Base-by-base conservation (phyloP, 257 asterid species). In the Solanum clarkiae region DNA sequence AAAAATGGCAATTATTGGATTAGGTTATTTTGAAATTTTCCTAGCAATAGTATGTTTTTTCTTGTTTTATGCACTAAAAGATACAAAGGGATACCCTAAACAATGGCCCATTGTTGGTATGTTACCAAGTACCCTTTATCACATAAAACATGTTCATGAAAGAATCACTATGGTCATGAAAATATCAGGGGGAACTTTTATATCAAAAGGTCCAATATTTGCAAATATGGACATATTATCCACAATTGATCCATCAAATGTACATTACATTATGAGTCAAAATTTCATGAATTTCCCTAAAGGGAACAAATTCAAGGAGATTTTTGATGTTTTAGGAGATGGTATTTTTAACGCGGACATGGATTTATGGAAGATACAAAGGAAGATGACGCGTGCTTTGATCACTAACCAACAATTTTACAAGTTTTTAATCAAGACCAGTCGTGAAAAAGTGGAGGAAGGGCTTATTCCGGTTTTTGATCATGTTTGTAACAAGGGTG, bases 291-390 rank as follows among this genome's bases (percentile, higher is more conserved):
- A 90, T 59, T 92, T 89, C 77, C 94, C 93, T 0, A 92, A 91
- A 54, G 95, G 95, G 7, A 32, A 22, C 12, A 88, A 91, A 13
- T 91, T 90, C 86, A 92, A 82, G 87, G 88, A 90, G 40, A 85
- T 92, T 3, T 91, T 91, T 54, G 92, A 90, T 3, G 91, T 91
- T 32, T 80, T 91, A 87, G 94, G 95, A 1, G 91, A 90, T 59
- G 93, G 95, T 42, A 92, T 92, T 29, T 92, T 92, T 85, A 92
- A 90, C 57, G 81, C 94, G 2, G 94, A 91, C 85, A 72, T 90
- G 36, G 91, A 89, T 45, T 62, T 71, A 54, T 92, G 95, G 95
- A 87, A 66, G 63, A 57, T n/a, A 3, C 95, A 90, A 53, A 85
- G 95, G 86, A 92, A 90, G 60, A 91, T 85, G 32, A 91, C 94